These are phyloP conservation scores for Triangularia setosa DNA, from an alignment of 2,329 filamentous ascomycete species.

Conservation along the genomic window DNA sequence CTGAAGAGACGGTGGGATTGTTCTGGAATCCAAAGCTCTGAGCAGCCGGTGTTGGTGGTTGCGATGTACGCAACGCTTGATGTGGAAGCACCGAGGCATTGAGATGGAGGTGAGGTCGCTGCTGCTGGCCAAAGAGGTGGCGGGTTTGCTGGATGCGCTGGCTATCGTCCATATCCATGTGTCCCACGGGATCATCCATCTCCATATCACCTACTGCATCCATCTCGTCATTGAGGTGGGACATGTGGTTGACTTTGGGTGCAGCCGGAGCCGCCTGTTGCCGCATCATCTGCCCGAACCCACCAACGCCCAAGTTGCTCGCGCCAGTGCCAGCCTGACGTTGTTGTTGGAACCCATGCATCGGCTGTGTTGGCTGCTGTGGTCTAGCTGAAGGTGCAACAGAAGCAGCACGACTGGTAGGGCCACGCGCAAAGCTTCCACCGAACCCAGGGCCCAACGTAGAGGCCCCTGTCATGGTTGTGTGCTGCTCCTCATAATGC, in stretches of 20 bases:
- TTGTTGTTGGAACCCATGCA: slow-evolving; percentile 24
- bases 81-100: slow-evolving; percentile 72
- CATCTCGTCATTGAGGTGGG: slow-evolving; percentile 60
- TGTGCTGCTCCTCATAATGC: slow-evolving; percentile 95
- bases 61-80: slow-evolving; percentile 78
- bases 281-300: slow-evolving; percentile 41
- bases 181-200: slow-evolving; percentile 77
- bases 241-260: slow-evolving; percentile 29
- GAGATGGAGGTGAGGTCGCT: slow-evolving; percentile 72
- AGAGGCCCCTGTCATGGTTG: slow-evolving; percentile 50
- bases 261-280: slow-evolving; percentile 39
- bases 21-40: slow-evolving; percentile 77
- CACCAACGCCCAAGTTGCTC: slow-evolving; percentile 29
- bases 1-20: slow-evolving; percentile 94
- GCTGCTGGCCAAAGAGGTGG: slow-evolving; percentile 63
- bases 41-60: slow-evolving; percentile 78
- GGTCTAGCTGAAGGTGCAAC: slow-evolving; percentile 17
- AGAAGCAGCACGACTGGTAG: slow-evolving; percentile 25
- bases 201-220: slow-evolving; percentile 94
- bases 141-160: slow-evolving; percentile 66
- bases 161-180: slow-evolving; percentile 60
- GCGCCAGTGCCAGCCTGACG: slow-evolving; percentile 25
- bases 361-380: slow-evolving; percentile 24
- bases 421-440: slow-evolving; percentile 17
- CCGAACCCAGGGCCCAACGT: slow-evolving; percentile 29